Base-by-base conservation (phyloP, 2,329 filamentous ascomycete species). In the Hypoxylon sp. region DNA sequence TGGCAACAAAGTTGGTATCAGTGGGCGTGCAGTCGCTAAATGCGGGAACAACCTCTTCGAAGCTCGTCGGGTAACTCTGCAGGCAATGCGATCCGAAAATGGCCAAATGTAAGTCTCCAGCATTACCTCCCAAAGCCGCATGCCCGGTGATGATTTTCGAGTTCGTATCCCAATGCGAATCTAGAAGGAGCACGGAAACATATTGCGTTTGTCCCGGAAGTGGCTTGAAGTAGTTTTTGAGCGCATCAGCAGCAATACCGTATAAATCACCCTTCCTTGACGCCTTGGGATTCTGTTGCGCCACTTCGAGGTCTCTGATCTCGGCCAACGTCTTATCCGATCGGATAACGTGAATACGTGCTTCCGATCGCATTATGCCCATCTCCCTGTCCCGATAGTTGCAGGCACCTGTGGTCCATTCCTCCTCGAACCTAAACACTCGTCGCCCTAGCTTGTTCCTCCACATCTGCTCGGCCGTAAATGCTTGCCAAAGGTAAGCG, bases 401-500 rank as follows among this genome's bases (percentile, higher is more conserved):
- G 66, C 93, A 85, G 1, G 93, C 92, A 6, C 95, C 95, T 2
- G 90, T 89, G 68, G 92, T 92, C 96, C 96, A 98, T 78, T 97
- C 93, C 80, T 99, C 96, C 75, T 98, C 96, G 70, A 97, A 95
- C 48, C 95, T 88, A 80, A 98, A 98, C 59, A 89, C 91, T 64
- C 95, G 90, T 65, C 95, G 88, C 8, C 95, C 94, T 73, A 98
- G 89, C 68, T 91, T 92, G 78, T 97, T 92, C 70, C 94, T 90
- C 79, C 89, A 92, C 95, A 98, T 98, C 79, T 98, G 95, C 79
- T 99, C 96, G 6, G 93, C 94, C 0, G 95, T 98, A 76, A 97
- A 98, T 6, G 95, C 94, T 79, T 99, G 96, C 95, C 96, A 98
- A 13, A 98, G 85, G 78, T 98, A 98, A 25, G 94, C 95, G 17